Conservation (phyloP, 495 filamentous ascomycete genomes). For the Geoglossum glabrum region DNA sequence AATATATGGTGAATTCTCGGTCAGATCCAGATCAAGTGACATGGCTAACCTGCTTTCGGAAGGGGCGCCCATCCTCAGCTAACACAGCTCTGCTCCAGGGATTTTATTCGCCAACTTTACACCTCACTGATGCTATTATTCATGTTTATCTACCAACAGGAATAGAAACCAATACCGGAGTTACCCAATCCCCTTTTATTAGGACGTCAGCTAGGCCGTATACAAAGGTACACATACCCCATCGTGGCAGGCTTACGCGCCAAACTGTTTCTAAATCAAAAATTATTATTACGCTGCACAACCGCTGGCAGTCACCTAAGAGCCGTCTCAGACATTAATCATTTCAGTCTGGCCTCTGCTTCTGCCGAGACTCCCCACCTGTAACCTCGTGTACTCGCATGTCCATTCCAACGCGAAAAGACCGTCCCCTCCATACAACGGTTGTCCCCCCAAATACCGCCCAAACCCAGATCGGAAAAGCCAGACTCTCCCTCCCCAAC, state of each 20-base stretch:
- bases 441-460: constrained; percentile 67
- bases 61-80: no score
- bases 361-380: background rate
- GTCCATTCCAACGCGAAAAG: constrained; percentile 65
- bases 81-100: no score
- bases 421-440: constrained; percentile 68
- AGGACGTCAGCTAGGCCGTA: no score
- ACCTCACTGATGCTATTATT: no score
- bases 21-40: background rate
- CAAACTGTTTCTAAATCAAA: no score
- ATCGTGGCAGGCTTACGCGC: no score
- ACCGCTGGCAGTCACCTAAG: background rate
- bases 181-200: no score
- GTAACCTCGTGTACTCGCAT: constrained; percentile 45
- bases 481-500: constrained; percentile 65
- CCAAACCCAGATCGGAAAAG: constrained; percentile 71
- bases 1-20: background rate
- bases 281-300: background rate
- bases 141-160: no score
- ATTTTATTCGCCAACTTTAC: no score
- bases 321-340: background rate
- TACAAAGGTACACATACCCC: no score
- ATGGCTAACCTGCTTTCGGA: background rate
- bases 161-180: no score
- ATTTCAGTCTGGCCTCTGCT: background rate